Conservation (phyloP, 2,329 filamentous ascomycete species). For the Colletotrichum tabaci region DNA sequence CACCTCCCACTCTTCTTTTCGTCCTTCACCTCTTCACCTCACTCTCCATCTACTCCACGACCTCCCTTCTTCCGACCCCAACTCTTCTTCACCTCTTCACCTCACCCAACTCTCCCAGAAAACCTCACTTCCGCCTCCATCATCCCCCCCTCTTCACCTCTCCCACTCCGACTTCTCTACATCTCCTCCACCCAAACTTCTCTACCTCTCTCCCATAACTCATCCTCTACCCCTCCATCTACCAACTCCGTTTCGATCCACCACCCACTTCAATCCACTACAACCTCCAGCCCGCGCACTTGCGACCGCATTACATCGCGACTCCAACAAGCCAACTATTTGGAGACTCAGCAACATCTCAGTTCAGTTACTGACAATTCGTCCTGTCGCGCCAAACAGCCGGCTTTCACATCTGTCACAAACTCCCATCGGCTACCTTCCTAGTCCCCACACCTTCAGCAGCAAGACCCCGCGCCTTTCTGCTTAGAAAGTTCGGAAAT, state of each 20-base stretch:
- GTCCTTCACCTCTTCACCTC: constrained; percentile 40
- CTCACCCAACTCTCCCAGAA: constrained; percentile 46
- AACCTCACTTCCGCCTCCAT: constrained; percentile 42
- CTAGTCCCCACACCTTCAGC: neutral
- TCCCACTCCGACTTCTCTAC: constrained; percentile 42
- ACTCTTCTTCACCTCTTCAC: constrained; percentile 46
- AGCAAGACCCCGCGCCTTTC: constrained; percentile 22
- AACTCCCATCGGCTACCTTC: neutral
- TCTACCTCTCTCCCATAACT: constrained; percentile 42
- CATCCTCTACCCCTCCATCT: constrained; percentile 41
- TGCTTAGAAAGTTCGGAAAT: constrained; percentile 25
- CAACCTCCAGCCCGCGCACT: constrained; percentile 11
- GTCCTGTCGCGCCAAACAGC: neutral
- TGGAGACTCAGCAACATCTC: neutral
- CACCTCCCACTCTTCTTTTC: constrained; percentile 46
- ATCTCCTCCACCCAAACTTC: constrained; percentile 45
- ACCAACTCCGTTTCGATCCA: constrained; percentile 29
- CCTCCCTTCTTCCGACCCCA: constrained; percentile 44
- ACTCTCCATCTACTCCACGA: constrained; percentile 44
- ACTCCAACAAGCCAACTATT: constrained; percentile 16
- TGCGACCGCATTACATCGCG: constrained; percentile 22
- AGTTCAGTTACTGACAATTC: neutral
- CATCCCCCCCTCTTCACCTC: constrained; percentile 45
- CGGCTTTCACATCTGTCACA: constrained; percentile 5
- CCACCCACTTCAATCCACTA: constrained; percentile 35